Evolutionary conservation across 2,329 filamentous ascomycete genomes (phyloP), one percentile per base, ranked within the genome.

Genomic region (Aspergillus quadricinctus): DNA sequence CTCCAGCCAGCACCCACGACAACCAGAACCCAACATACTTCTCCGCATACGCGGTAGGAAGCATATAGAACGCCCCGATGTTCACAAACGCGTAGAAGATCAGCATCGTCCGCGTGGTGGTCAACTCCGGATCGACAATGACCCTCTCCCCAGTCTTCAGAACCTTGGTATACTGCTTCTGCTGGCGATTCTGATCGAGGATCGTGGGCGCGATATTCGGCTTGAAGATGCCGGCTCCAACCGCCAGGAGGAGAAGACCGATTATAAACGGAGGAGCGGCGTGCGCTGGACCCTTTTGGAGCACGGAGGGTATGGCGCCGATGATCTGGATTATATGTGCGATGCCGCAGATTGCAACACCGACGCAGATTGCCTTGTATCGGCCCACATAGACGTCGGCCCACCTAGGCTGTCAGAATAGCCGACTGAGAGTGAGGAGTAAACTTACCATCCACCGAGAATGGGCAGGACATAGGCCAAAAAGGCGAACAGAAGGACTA

Each of bases 381-480:
- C 66, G 62, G 3, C 66, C 66, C 27, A 66, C 55, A 25, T 64
- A 49, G 17, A 66, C 59, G 43, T 68, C 65, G 3, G 66, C 66
- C 65, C 65, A 67, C 58, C 58, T 61, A 31, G 1, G 0, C 23
- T 3, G 17, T 11, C 7, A 11, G n/a, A 11, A 8, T 8, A 3
- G 11, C 37, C 1, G 21, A 35, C 17, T 9, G 23, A 14, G 11
- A 27, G 17, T 1, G 17, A 8, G 8, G 2, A 21, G 7, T 14
- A 48, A 3, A 35, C 53, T 50, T 46, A 59, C 62, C 62, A 69
- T 11, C 66, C 67, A 8, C 65, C 66, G 6, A 83, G 41, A 25
- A 87, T 76, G 0, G 84, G 84, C 11, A 86, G 72, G 3, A 79
- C 70, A 62, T 86, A 87, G 1, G 82, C 78, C 40, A 87, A 68